Percentiles rank a stretch among this genome's conserved stretches.
Evolutionary conservation across 148 eudicot species (phyloP).

Genomic region (Rhododendron henanense): DNA sequence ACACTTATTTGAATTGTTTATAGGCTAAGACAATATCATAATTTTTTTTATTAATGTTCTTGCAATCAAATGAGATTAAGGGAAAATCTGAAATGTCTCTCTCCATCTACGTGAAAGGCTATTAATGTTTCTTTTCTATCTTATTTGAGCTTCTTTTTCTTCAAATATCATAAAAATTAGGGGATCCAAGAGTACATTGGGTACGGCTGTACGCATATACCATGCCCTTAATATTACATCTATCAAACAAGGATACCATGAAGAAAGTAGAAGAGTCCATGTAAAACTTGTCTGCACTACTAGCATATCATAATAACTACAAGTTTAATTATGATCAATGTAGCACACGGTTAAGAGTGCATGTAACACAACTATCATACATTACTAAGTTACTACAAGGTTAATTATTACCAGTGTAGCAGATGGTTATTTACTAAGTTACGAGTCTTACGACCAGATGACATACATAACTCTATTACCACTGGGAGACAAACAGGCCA

Average conservation of each 20-base stretch:
- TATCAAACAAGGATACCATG: background rate
- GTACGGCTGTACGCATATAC: background rate
- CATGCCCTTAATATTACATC: background rate
- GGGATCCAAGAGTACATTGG: background rate
- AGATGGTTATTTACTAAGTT: background rate
- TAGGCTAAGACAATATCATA: too few species aligned
- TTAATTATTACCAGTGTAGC: too few species aligned
- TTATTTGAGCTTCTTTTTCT: background rate
- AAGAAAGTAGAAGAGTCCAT: background rate
- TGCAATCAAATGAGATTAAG: background rate
- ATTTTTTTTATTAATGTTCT: background rate
- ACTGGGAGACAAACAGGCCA: background rate
- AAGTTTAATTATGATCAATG: too few species aligned
- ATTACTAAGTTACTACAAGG: too few species aligned
- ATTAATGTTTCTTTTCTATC: background rate
- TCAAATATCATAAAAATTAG: background rate
- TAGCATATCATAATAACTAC: too few species aligned
- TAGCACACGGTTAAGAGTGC: too few species aligned
- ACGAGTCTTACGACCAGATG: background rate
- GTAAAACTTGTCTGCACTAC: background rate
- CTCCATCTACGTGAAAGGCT: background rate
- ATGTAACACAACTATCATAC: too few species aligned
- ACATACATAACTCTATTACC: background rate
- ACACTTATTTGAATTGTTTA: too few species aligned
- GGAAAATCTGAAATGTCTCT: background rate